Evolutionary conservation across 371 early-diverging fungal species (phyloP), one percentile per base, ranked within the genome.

Genomic region (Mortierella sp.): DNA sequence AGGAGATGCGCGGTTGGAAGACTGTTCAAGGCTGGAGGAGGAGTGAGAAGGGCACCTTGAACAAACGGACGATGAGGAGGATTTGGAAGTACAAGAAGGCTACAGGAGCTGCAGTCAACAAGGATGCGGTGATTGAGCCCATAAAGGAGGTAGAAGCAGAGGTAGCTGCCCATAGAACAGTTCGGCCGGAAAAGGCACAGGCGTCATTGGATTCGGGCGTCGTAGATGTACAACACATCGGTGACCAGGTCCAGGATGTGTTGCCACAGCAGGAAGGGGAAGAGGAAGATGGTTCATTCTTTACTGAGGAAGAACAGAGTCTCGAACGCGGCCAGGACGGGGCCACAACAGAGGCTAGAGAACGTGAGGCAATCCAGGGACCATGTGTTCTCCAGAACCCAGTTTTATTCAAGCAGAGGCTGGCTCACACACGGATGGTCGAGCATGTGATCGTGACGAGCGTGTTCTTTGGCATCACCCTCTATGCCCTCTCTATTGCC

Each of bases 401-500:
- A 5, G 24, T 7, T 3, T 56, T 51, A 46, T 82, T 83, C 75
- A 49, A 51, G 65, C 46, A n/a, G 11, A 38, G 71, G 56, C 54
- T 84, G 44, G 38, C 48, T 18, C 68, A 71, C 32, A 75, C 49
- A 6, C 65, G 82, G 10, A 88, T 91, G 83, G 71, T 88, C n/a
- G 82, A 87, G 24, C 87, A 90, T 76, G 54, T 91, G 41, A 73
- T 90, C 12, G 55, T 88, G 16, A 91, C 89, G 24, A 90, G 91
- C 21, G 74, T 89, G 38, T 87, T 93, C 75, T 94, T 92, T 81
- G 90, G 91, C 35, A 68, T 91, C 16, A 83, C 89, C 41, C 83
- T 95, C 27, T 79, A 91, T 44, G 79, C 83, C 5, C 89, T 95
- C 0, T 94, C 94, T 18, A 82, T 95, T 1, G 91, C 94, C 1